Evolutionary conservation across 192 early-diverging fungal genomes (phyloP).

Genomic region (Coemansia sp.): DNA sequence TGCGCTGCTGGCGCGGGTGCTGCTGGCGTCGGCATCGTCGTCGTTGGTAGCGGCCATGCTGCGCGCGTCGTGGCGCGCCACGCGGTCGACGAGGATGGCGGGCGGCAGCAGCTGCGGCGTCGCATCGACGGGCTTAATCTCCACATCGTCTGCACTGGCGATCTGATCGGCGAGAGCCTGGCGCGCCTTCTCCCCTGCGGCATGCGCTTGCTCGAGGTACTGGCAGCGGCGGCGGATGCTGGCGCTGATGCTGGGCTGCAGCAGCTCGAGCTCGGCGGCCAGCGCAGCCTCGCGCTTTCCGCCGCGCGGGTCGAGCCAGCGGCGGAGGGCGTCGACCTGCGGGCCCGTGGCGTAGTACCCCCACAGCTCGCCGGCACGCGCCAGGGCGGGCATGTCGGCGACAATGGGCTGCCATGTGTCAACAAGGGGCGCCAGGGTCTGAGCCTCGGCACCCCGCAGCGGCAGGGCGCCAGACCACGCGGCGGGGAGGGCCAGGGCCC

Average conservation of each 20-base stretch:
- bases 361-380: constrained; percentile 38
- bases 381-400: constrained; percentile 8
- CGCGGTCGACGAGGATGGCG: constrained; percentile 1
- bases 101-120: constrained; percentile 35
- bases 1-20: constrained; percentile 37
- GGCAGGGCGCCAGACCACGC: constrained; percentile 38
- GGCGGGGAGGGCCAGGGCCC: constrained; percentile 49
- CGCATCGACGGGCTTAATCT: constrained; percentile 20
- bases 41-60: background rate
- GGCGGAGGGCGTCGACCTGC: constrained; percentile 67
- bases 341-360: constrained; percentile 53
- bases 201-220: constrained; percentile 32
- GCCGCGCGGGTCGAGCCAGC: constrained; percentile 71
- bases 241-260: constrained; percentile 39
- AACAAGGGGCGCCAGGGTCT: background rate
- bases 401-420: background rate
- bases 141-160: constrained; percentile 2
- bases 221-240: constrained; percentile 62
- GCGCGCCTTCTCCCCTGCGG: constrained; percentile 23
- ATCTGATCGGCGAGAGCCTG: constrained; percentile 30
- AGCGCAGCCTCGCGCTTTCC: constrained; percentile 74
- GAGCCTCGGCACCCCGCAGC: background rate
- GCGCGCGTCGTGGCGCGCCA: background rate
- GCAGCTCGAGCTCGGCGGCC: constrained; percentile 57
- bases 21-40: background rate